Evolutionary conservation across 306 rosid genomes (phyloP), one percentile per base, ranked within the genome.

Genomic region (Trifolium pratense): DNA sequence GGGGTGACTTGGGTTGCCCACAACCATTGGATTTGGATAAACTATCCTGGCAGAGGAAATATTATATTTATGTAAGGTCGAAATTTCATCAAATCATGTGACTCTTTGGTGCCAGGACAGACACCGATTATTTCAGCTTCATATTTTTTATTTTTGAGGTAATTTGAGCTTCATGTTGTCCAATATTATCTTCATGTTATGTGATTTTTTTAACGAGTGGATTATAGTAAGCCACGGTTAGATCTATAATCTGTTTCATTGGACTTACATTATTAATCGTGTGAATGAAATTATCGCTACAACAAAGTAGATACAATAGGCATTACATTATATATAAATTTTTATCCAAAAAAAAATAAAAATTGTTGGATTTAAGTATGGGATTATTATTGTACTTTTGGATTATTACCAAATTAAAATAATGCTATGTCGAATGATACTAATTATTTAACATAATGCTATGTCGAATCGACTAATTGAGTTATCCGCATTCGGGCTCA

Each of bases 1-100:
- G 21, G 59, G 21, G 59, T 74, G 79, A 81, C 66, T 60, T 81
- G 85, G 83, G 76, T 43, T 23, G 2, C 12, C 26, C 36, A 23
- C 18, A 56, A 58, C 86, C 86, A 81, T 60, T 75, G 86, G 66
- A 81, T 9, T 59, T 84, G 73, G 79, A 84, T 84, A 81, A 71
- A 73, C 42, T 53, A 56, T 56, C 25, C 40, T 31, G 66, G 67
- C n/a, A 5, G 53, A 51, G 31, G 16, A 32, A 40, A 9, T 43
- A 42, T 79, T 64, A 48, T 64, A 4, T 59, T 59, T 53, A 43
- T 66, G 69, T 66, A 71, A 59, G 82, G 78, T 72, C 36, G 43
- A 69, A 26, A 56, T 73, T 73, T 60, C 21, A 75, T 77, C 52
- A 59, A 25, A 65, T 58, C 81, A 75, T 76, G 87, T 73, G 80